phyloP scores from a whole-genome alignment of 2,329 filamentous ascomycete species.

The Pseudogymnoascus pannorum region DNA sequence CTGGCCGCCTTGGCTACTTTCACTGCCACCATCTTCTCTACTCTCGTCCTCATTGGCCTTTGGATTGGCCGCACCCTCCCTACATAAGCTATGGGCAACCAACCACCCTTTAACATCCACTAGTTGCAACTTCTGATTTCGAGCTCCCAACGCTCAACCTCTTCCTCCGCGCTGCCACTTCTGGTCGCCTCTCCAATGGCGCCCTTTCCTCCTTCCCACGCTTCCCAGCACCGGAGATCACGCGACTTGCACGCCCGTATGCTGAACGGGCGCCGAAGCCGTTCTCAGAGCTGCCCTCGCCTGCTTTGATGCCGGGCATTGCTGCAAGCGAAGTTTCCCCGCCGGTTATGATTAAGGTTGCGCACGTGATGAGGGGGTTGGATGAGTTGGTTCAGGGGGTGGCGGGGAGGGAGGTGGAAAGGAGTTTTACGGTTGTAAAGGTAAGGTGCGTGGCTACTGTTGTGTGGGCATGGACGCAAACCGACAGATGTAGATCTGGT shows the following conservation, averaged over 20 bases:
- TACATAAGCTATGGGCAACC: too few species aligned
- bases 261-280: constrained; percentile 20
- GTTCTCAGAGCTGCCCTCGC: constrained; percentile 15
- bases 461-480: background rate
- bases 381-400: constrained; percentile 12
- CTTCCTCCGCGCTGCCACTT: constrained; percentile 16
- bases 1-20: background rate
- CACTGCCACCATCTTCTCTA: background rate
- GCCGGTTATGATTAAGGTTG: constrained; percentile 15
- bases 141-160: constrained; percentile 14
- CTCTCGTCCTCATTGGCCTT: background rate
- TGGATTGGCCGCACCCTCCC: background rate
- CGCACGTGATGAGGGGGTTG: constrained; percentile 15
- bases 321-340: constrained; percentile 12
- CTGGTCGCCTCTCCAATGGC: constrained; percentile 17
- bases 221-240: constrained; percentile 15
- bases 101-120: background rate
- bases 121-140: constrained; percentile 12
- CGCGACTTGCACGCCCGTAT: constrained; percentile 13
- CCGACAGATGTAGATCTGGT: constrained; percentile 19
- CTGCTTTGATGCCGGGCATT: constrained; percentile 4
- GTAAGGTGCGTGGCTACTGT: constrained; percentile 11
- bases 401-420: constrained; percentile 10
- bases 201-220: constrained; percentile 14
- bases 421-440: constrained; percentile 18